Evolutionary conservation across 2,329 filamentous ascomycete species (phyloP).

Genomic region (Clonostachys solani): DNA sequence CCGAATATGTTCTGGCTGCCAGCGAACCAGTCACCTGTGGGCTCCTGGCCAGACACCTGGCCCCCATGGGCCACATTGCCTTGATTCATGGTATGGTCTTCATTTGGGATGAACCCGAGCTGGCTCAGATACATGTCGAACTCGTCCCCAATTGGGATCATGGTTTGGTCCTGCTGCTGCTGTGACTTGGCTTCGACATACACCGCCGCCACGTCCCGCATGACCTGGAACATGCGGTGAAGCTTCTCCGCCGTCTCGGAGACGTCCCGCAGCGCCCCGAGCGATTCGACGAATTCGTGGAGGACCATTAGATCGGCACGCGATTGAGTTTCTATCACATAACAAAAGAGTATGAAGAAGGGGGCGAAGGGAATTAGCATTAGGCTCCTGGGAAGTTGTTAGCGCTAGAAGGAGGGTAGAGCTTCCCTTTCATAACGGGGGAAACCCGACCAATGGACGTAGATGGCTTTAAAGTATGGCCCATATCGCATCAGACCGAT

Average conservation of each 20-base stretch:
- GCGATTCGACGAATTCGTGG: slow-evolving; percentile 50
- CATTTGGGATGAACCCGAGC: slow-evolving; percentile 52
- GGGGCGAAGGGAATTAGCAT: slow-evolving; percentile 54
- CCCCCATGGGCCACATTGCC: slow-evolving; percentile 13
- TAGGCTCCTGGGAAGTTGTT: slow-evolving; percentile 36
- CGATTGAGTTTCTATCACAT: slow-evolving; percentile 49
- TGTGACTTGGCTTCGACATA: slow-evolving; percentile 57
- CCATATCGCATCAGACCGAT: slow-evolving; percentile 36
- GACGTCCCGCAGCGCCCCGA: slow-evolving; percentile 42
- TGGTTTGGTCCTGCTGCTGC: slow-evolving; percentile 38
- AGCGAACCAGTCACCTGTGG: slow-evolving; percentile 53
- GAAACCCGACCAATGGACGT: slow-evolving; percentile 42
- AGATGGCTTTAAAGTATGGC: slow-evolving; percentile 35
- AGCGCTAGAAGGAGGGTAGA: neutral
- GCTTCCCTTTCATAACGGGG: neutral
- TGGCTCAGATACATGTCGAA: slow-evolving; percentile 63
- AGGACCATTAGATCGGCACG: slow-evolving; percentile 49
- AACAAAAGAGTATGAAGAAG: slow-evolving; percentile 56
- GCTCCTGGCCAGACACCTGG: slow-evolving; percentile 35
- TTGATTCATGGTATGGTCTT: slow-evolving; percentile 19
- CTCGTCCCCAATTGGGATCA: slow-evolving; percentile 49
- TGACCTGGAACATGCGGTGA: slow-evolving; percentile 57
- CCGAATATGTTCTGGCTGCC: slow-evolving; percentile 63
- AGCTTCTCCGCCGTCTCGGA: slow-evolving; percentile 58
- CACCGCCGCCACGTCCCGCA: slow-evolving; percentile 55